Percentiles rank a stretch among this genome's conserved stretches.
Conservation (phyloP, 2,329 filamentous ascomycete genomes). For the Neocucurbitaria cava region DNA sequence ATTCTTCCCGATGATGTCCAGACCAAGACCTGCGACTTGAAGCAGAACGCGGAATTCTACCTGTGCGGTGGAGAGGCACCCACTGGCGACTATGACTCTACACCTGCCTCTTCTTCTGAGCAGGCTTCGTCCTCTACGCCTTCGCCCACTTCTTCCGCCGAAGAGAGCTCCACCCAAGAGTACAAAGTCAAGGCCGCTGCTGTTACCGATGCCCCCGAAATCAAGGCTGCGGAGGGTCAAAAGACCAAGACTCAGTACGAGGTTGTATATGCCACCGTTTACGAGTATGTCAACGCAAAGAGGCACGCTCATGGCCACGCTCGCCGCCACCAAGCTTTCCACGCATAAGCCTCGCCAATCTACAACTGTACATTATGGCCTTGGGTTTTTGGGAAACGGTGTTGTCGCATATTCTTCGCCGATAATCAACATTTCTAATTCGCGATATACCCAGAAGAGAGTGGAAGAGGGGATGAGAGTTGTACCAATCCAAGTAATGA, state of each 20-base stretch:
- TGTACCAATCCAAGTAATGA: slow-evolving; percentile 42
- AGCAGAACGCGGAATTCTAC: slow-evolving; percentile 42
- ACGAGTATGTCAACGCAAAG: slow-evolving; percentile 42
- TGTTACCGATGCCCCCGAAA: slow-evolving; percentile 28
- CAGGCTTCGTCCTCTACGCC: slow-evolving; percentile 8
- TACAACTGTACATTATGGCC: slow-evolving; percentile 25
- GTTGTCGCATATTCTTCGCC: slow-evolving; percentile 28
- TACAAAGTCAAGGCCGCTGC: slow-evolving; percentile 30
- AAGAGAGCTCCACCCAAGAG: slow-evolving; percentile 14
- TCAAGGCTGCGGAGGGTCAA: slow-evolving; percentile 7
- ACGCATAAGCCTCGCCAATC: slow-evolving; percentile 35
- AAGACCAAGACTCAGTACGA: slow-evolving; percentile 37
- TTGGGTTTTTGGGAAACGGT: slow-evolving; percentile 25
- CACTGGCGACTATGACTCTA: slow-evolving; percentile 16
- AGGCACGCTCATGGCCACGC: slow-evolving; percentile 41
- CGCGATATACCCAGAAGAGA: slow-evolving; percentile 34
- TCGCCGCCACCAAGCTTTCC: slow-evolving; percentile 41
- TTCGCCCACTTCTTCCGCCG: slow-evolving; percentile 9
- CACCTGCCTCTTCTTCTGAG: slow-evolving; percentile 6
- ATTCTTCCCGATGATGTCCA: slow-evolving; percentile 40
- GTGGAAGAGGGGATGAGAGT: slow-evolving; percentile 27
- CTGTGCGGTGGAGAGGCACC: slow-evolving; percentile 43
- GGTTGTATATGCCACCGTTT: slow-evolving; percentile 43
- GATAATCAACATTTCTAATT: slow-evolving; percentile 39
- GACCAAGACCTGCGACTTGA: slow-evolving; percentile 41